Evolutionary conservation across 2,329 filamentous ascomycete species (phyloP).

Genomic region (Colletotrichum somersetense): DNA sequence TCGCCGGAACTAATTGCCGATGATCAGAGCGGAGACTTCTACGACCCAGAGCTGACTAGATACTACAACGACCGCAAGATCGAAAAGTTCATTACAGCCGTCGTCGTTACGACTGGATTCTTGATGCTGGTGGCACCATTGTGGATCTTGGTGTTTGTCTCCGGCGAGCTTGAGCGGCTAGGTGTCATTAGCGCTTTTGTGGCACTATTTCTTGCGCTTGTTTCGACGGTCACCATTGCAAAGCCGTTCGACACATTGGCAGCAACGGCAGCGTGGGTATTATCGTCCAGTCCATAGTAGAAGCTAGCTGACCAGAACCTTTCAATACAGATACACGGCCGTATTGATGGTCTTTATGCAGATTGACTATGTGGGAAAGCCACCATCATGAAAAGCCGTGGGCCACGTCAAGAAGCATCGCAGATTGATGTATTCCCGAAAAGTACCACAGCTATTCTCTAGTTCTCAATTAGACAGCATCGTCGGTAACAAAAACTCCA

Average conservation of each 20-base stretch:
- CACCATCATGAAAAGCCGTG: neutral
- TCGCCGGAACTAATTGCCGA: neutral
- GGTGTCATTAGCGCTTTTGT: neutral
- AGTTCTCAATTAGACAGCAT: no score
- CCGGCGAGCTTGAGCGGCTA: neutral
- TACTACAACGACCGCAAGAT: neutral
- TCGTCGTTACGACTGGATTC: neutral
- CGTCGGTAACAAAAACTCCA: no score
- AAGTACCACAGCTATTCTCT: no score
- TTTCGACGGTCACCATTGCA: neutral
- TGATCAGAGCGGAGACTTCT: neutral
- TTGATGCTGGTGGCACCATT: neutral
- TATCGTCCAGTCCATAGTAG: no score
- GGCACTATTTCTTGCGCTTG: neutral
- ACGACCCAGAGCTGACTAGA: neutral
- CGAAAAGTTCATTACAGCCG: neutral
- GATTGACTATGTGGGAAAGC: neutral
- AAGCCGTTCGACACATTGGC: neutral
- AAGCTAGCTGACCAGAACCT: neutral
- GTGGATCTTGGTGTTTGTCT: neutral
- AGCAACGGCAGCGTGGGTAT: neutral
- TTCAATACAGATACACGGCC: neutral
- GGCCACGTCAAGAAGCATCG: no score
- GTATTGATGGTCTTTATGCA: constrained; percentile 1
- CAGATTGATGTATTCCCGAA: no score